phyloP scores from a whole-genome alignment of 1,284 basidiomycete genomes.

The Puccinia coronata region DNA sequence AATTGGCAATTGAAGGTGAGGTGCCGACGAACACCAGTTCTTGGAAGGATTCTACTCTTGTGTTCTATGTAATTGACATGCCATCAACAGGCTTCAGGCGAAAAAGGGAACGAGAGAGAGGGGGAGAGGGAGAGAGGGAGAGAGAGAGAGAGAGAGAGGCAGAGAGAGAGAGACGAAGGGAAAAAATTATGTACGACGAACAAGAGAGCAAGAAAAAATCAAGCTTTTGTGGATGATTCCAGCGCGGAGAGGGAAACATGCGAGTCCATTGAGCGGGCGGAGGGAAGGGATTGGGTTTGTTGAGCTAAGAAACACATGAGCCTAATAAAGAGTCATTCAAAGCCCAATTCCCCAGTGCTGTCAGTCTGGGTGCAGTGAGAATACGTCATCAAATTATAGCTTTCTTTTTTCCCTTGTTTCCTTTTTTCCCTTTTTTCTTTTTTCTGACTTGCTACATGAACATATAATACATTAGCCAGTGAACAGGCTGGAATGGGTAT shows the following conservation, averaged over 20 bases:
- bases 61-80: not conserved
- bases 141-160: not conserved
- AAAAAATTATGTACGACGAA: too few species aligned
- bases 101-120: constrained; percentile 20
- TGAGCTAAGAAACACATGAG: not conserved
- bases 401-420: not conserved
- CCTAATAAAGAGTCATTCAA: not conserved
- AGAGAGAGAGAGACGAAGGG: not conserved
- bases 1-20: constrained; percentile 15
- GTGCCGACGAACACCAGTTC: not conserved
- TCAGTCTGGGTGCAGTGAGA: not conserved
- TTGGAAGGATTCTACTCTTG: not conserved
- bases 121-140: not conserved
- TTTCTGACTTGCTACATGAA: too few species aligned
- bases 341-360: constrained; percentile 17
- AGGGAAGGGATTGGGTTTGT: not conserved
- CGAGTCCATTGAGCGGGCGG: not conserved
- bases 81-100: not conserved
- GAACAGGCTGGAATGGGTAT: too few species aligned
- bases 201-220: not conserved
- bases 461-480: too few species aligned
- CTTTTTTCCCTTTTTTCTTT: too few species aligned
- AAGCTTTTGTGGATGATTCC: not conserved
- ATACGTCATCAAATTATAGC: not conserved
- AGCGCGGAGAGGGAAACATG: constrained; percentile 5